Evolutionary conservation across 208 protist species (phyloP), one percentile per base, ranked within the genome.

Genomic region (Acanthamoeba culbertsoni): DNA sequence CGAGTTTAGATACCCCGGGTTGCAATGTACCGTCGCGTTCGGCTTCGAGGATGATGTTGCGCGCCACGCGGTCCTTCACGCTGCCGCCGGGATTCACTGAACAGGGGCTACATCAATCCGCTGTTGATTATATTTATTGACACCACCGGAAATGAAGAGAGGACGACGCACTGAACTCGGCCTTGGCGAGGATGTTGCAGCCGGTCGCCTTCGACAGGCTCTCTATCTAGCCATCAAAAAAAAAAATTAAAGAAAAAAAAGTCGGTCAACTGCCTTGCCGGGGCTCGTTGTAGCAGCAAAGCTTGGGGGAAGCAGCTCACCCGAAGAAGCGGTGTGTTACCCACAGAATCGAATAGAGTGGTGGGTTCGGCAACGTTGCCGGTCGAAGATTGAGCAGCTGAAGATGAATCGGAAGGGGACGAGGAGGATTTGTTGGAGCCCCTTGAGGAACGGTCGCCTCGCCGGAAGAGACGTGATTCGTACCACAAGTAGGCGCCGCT

Each of bases 31-130:
- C 94, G 20, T 82, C 42, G 10, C 16, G n/a, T 40, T 94, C 86
- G 33, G 94, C 94, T 6, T 93, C 73, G 28, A 33, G 2, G 31
- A 96, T 86, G 12, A 96, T 86, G 55, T 51, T 26, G 16, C 43
- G 48, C 23, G 93, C 94, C 8, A 88, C 89, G 31, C 94, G 92
- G 40, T 96, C 94, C 59, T 96, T 96, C 57, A 82, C 43, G 40
- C 53, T 82, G 0, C 93, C 95, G 55, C 94, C 94, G 23, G 95
- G 94, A 55, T 96, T 96, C 20, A 95, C 59, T 68, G 59, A 23
- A 3, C 59, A 31, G 28, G 55, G 23, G 20, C 55, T 28, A 31
- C 43, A 77, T 86, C 95, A 92, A 6, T 35, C 46, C 84, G 95
- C 95, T 28, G 71, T 92, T 42, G 77, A n/a, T n/a, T n/a, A n/a